A percentile compares a stretch with the other conserved stretches of the same genome.
phyloP scores from a whole-genome alignment of 306 rosid genomes.

The Cajanus cajan region DNA sequence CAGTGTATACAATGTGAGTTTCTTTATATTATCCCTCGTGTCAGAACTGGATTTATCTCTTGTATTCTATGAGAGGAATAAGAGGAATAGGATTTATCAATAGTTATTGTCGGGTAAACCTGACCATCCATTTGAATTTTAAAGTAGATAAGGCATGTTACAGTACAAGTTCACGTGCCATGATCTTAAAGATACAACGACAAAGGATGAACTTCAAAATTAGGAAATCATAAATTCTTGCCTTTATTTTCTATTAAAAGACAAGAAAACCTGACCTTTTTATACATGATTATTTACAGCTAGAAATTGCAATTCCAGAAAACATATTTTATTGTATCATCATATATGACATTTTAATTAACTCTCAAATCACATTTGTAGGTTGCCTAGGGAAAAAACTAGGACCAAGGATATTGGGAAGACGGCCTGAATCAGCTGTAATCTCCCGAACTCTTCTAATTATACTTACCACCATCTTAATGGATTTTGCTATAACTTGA shows the following conservation, averaged over 20 bases:
- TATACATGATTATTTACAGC: neutral
- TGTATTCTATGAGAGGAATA: neutral
- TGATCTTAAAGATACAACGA: neutral
- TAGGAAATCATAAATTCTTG: neutral
- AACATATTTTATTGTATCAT: neutral
- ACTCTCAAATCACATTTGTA: slow-evolving; percentile 34
- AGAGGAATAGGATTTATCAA: slow-evolving; percentile 17
- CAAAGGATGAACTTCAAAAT: neutral
- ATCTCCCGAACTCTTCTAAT: slow-evolving; percentile 32
- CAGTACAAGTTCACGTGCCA: neutral
- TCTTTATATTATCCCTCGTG: slow-evolving; percentile 24
- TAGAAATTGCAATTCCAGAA: neutral
- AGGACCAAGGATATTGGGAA: slow-evolving; percentile 86
- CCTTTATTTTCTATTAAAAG: neutral
- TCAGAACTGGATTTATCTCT: slow-evolving; percentile 21
- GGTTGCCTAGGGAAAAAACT: slow-evolving; percentile 94
- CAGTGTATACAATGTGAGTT: neutral
- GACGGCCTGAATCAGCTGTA: slow-evolving; percentile 71
- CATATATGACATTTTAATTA: slow-evolving; percentile 6
- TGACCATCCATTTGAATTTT: neutral
- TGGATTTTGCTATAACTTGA: slow-evolving; percentile 4
- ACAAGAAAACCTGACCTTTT: neutral
- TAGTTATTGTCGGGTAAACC: slow-evolving; percentile 4
- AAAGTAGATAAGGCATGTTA: neutral
- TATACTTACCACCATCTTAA: neutral